Percentiles rank a stretch among this genome's conserved stretches.
Evolutionary conservation across 1,139 yeast genomes (phyloP).

Genomic region (Candida smagusa): DNA sequence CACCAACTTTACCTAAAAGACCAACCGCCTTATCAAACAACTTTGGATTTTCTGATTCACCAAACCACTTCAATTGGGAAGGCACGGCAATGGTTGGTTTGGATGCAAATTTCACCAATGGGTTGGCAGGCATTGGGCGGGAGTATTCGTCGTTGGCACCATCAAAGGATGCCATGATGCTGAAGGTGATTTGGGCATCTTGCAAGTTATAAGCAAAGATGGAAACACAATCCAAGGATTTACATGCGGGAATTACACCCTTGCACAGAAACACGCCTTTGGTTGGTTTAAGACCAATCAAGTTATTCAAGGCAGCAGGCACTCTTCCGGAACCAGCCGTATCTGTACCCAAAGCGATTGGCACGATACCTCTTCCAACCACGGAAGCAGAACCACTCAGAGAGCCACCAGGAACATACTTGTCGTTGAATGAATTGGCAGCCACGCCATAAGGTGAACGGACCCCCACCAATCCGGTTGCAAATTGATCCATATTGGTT

Average conservation of each 20-base stretch:
- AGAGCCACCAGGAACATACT: constrained; percentile 91
- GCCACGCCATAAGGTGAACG: constrained; percentile 93
- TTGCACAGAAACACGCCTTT: constrained; percentile 78
- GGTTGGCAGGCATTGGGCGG: constrained; percentile 65
- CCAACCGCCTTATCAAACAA: constrained; percentile 62
- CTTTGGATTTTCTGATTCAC: constrained; percentile 72
- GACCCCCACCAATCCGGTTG: constrained; percentile 94
- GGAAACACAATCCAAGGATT: constrained; percentile 89
- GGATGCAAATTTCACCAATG: constrained; percentile 54
- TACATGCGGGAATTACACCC: constrained; percentile 98
- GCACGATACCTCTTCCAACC: constrained; percentile 85
- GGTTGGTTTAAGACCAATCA: constrained; percentile 90
- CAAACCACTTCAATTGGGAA: constrained; percentile 67
- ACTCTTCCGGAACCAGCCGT: constrained; percentile 99
- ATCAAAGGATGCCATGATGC: constrained; percentile 70
- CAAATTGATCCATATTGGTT: constrained; percentile 93
- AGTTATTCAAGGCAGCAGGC: constrained; percentile 92
- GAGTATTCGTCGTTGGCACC: constrained; percentile 75
- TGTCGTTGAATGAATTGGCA: constrained; percentile 67
- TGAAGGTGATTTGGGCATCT: constrained; percentile 80
- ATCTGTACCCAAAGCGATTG: constrained; percentile 88
- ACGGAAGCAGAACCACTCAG: constrained; percentile 94
- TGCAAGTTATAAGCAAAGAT: constrained; percentile 70
- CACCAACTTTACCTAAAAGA: constrained; percentile 53
- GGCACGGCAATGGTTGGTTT: constrained; percentile 79